These are phyloP conservation scores for Zalaria sp. DNA, from an alignment of 2,329 filamentous ascomycete genomes.

Conservation along the genomic window DNA sequence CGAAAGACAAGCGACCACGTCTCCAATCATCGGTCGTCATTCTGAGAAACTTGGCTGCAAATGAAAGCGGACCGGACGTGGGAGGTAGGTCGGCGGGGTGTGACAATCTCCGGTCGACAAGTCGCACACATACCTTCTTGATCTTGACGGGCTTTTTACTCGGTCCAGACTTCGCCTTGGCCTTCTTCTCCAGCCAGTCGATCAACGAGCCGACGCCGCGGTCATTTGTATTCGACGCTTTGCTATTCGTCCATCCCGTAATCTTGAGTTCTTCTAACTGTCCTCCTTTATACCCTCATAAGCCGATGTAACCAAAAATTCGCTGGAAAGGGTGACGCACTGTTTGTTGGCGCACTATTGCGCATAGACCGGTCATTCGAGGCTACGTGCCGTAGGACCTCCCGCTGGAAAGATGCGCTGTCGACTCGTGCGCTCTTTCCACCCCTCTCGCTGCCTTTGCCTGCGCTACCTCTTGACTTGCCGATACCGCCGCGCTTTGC, in stretches of 20 bases:
- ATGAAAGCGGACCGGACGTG: slow-evolving; percentile 15
- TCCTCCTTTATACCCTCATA: slow-evolving; percentile 5
- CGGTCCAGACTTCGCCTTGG: slow-evolving; percentile 16
- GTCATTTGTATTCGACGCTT: slow-evolving; percentile 18
- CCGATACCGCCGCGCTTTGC: slow-evolving; percentile 16
- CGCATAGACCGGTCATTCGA: slow-evolving; percentile 14
- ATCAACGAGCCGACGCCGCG: slow-evolving; percentile 22
- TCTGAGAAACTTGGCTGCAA: slow-evolving; percentile 12
- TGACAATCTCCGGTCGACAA: slow-evolving; percentile 4
- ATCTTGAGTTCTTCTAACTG: slow-evolving; percentile 21
- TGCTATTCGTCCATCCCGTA: slow-evolving; percentile 26
- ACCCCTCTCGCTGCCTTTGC: slow-evolving; percentile 9
- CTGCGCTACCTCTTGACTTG: slow-evolving; percentile 10
- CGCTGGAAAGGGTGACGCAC: not conserved
- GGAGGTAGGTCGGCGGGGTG: not conserved
- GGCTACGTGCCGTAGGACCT: slow-evolving; percentile 16
- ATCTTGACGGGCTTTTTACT: slow-evolving; percentile 19
- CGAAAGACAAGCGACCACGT: slow-evolving; percentile 4
- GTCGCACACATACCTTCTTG: slow-evolving; percentile 19
- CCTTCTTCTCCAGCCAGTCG: slow-evolving; percentile 26
- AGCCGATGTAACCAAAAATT: slow-evolving; percentile 6
- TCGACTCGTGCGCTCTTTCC: slow-evolving; percentile 5
- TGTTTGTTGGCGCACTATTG: not conserved
- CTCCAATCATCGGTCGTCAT: slow-evolving; percentile 15
- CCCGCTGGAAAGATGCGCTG: slow-evolving; percentile 8